Evolutionary conservation across 192 early-diverging fungal species (phyloP).

Genomic region (Coemansia sp.): DNA sequence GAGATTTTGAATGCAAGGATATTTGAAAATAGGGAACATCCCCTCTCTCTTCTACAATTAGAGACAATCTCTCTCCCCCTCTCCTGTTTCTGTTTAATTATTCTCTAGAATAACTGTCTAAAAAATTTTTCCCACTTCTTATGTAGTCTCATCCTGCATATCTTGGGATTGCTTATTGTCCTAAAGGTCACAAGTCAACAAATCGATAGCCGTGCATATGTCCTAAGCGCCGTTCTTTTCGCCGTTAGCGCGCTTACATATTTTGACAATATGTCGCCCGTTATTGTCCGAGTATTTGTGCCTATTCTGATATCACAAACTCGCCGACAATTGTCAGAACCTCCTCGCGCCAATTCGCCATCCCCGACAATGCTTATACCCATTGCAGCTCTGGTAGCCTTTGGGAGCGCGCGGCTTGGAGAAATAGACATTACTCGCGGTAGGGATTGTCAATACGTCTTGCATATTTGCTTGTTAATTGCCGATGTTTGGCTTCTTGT

Average conservation of each 20-base stretch:
- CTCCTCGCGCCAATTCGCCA: neutral
- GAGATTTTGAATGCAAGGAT: constrained; percentile 3
- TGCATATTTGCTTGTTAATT: neutral
- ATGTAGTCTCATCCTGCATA: constrained; percentile 21
- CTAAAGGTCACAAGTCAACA: neutral
- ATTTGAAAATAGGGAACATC: constrained; percentile 1
- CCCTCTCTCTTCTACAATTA: neutral
- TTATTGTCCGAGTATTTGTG: neutral
- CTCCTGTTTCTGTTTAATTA: neutral
- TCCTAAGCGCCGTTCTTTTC: neutral
- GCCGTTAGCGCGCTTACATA: neutral
- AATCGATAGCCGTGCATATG: neutral
- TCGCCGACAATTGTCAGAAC: neutral
- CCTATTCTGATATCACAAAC: neutral
- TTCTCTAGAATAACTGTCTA: too few relatives aligned
- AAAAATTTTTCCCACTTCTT: neutral
- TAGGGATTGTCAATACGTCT: neutral
- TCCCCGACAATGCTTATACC: neutral
- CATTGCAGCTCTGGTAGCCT: neutral
- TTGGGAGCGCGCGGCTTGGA: neutral
- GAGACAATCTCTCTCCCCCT: neutral
- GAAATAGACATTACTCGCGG: neutral
- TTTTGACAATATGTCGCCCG: neutral
- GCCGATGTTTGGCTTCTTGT: constrained; percentile 9
- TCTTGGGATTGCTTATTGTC: constrained; percentile 1